phyloP scores from a whole-genome alignment of 108 stramenopile genomes.

The Cyclotella choctawhatcheeana region DNA sequence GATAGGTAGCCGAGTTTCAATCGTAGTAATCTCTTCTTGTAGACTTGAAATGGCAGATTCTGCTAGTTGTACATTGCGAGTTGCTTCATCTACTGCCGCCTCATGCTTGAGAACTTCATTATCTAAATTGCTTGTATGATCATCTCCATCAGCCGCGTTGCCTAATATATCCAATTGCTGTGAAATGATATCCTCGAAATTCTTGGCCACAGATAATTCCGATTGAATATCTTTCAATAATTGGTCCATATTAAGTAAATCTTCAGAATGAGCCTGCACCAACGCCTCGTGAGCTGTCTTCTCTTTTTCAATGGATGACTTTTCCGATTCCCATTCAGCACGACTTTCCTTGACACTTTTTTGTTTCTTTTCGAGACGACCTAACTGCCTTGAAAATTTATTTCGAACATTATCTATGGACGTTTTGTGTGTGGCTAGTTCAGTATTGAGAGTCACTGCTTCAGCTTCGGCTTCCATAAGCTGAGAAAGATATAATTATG shows the following conservation, averaged over 20 bases:
- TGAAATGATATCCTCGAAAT: conserved; percentile 65
- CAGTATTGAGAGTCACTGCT: conserved; percentile 63
- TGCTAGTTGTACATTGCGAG: conserved; percentile 60
- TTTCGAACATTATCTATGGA: conserved; percentile 66
- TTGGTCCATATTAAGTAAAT: conserved; percentile 62
- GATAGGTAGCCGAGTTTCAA: conserved; percentile 65
- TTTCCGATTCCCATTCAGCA: conserved; percentile 78
- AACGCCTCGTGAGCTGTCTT: conserved; percentile 74
- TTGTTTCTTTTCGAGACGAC: conserved; percentile 81
- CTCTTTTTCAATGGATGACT: conserved; percentile 55
- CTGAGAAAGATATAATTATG: neutral
- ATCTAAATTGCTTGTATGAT: conserved; percentile 53
- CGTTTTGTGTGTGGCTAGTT: conserved; percentile 67
- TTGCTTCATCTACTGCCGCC: conserved; percentile 75
- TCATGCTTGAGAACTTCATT: conserved; percentile 77
- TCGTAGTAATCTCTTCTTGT: conserved; percentile 51
- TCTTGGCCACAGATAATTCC: conserved; percentile 61
- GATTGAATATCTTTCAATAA: conserved; percentile 58
- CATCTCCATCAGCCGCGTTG: conserved; percentile 26
- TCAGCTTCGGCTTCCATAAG: conserved; percentile 59
- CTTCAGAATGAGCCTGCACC: conserved; percentile 77
- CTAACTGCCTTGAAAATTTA: conserved; percentile 80
- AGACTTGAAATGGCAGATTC: conserved; percentile 49
- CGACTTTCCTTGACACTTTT: conserved; percentile 69
- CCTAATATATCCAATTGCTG: conserved; percentile 57